Conservation (phyloP, 805 yeast genomes). For the Yarrowia sp. region DNA sequence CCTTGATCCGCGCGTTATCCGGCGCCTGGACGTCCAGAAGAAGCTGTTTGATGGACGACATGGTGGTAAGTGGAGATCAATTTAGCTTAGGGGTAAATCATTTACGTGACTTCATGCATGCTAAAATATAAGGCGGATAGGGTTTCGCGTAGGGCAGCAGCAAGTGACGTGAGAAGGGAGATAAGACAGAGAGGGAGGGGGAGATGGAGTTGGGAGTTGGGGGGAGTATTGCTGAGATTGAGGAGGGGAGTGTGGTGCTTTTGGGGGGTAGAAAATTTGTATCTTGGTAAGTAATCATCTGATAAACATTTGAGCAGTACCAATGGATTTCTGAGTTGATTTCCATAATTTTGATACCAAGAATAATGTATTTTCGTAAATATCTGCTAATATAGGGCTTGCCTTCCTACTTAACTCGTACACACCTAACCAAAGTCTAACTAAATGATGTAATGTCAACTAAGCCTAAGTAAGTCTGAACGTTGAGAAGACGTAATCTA, state of each 20-base stretch:
- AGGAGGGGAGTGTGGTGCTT: not conserved
- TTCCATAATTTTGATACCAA: not conserved
- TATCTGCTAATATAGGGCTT: no score
- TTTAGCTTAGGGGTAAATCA: conserved; percentile 8
- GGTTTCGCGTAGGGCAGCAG: conserved; percentile 14
- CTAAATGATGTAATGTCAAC: no score
- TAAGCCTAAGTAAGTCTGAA: no score
- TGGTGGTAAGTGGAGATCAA: not conserved
- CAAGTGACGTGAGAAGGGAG: not conserved
- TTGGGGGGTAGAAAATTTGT: no score
- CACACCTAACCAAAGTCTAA: no score
- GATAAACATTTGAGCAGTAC: no score
- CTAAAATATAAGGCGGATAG: not conserved
- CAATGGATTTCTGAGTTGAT: not conserved
- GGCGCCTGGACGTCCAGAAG: conserved; percentile 33
- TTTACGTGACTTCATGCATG: conserved; percentile 11
- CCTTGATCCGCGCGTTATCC: conserved; percentile 33
- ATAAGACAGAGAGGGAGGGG: not conserved
- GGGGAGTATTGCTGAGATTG: not conserved
- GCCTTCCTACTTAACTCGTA: no score
- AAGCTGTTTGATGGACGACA: conserved; percentile 19
- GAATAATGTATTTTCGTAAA: no score
- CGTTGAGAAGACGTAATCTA: no score
- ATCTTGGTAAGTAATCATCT: no score
- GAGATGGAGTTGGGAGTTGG: no score